phyloP scores from a whole-genome alignment of 73 alveolate genomes.

The Tetrahymena borealis region DNA sequence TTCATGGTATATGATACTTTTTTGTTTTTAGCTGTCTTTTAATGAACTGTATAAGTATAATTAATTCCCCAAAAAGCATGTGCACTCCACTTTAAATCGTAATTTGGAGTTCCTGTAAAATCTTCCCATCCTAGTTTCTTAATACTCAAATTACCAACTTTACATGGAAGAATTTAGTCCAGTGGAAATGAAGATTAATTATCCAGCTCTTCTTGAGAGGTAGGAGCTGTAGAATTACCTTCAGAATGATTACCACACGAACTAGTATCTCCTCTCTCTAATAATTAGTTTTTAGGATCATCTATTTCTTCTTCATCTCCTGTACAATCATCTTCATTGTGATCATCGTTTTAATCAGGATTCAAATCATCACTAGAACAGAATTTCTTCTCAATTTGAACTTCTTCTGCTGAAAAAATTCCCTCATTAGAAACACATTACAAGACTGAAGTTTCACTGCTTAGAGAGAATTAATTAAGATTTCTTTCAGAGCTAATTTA shows the following conservation, averaged over 20 bases:
- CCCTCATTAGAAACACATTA: not conserved
- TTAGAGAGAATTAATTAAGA: not conserved
- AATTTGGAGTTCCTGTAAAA: not conserved
- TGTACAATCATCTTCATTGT: not conserved
- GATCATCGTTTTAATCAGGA: not conserved
- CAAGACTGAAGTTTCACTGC: not conserved
- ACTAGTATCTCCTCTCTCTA: not conserved
- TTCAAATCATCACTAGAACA: not conserved
- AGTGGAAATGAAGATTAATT: not conserved
- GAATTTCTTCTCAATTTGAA: not conserved
- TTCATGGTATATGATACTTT: not conserved
- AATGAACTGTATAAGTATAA: not conserved
- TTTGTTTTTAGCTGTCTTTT: not conserved
- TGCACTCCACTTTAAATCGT: not conserved
- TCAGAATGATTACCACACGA: not conserved
- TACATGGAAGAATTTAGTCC: not conserved
- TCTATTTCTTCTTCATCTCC: not conserved
- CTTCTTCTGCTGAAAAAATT: not conserved
- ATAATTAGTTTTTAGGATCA: not conserved
- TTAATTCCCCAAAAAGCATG: slow-evolving; percentile 1
- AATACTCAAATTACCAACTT: not conserved
- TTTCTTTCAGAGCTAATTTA: not conserved
- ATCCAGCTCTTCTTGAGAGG: not conserved
- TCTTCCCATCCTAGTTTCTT: not conserved
- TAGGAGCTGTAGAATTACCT: not conserved